Evolutionary conservation across 176 grass and related monocot genomes (phyloP).

Genomic region (Bolboschoenus planiculmis): DNA sequence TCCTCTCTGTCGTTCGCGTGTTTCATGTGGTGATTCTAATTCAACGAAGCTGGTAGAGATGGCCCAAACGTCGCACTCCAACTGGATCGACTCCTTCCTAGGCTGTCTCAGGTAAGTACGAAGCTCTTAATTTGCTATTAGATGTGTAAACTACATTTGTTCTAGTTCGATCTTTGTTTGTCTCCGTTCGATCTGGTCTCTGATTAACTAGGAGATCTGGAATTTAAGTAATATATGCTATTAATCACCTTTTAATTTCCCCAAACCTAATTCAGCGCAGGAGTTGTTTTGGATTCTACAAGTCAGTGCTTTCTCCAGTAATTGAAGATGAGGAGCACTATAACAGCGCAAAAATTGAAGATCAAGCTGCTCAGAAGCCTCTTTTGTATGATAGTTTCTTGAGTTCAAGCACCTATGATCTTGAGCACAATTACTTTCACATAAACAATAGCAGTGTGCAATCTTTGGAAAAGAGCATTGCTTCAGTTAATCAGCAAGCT

Average conservation of each 20-base stretch:
- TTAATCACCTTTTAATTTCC: slow-evolving; percentile 6
- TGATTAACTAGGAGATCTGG: background rate
- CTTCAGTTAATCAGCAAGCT: background rate
- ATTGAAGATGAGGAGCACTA: background rate
- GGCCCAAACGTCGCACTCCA: background rate
- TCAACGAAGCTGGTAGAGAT: slow-evolving; percentile 1
- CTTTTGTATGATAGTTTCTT: slow-evolving; percentile 15
- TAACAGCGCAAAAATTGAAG: background rate
- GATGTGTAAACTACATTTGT: background rate
- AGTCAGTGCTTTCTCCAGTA: background rate
- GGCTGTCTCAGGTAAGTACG: slow-evolving; percentile 11
- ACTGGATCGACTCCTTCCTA: background rate
- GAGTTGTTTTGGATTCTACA: slow-evolving; percentile 14
- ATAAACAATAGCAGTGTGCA: background rate
- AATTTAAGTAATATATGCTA: background rate
- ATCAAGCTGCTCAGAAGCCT: background rate
- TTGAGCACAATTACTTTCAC: background rate
- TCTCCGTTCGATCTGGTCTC: background rate
- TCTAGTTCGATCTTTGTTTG: background rate
- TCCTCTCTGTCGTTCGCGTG: background rate
- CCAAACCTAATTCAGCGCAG: slow-evolving; percentile 25
- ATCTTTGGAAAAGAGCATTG: background rate
- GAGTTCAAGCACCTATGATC: slow-evolving; percentile 17
- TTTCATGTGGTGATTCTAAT: background rate
- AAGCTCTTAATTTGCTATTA: background rate